These are phyloP conservation scores for Umbelopsis sp. DNA, from an alignment of 192 early-diverging fungal species.

Conservation along the genomic window DNA sequence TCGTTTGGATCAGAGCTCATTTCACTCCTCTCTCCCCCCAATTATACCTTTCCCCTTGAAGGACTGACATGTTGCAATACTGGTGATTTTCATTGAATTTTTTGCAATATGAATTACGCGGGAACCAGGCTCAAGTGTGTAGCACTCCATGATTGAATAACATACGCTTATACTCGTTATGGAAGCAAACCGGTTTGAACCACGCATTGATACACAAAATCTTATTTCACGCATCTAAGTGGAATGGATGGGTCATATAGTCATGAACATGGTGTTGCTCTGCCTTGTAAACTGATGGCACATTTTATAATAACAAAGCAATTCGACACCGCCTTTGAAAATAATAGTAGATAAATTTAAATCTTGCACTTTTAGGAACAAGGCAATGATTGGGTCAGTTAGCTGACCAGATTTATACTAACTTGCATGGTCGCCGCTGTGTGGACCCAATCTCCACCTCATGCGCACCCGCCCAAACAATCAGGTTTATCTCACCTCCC, in stretches of 20 bases:
- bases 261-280: neutral
- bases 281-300: neutral
- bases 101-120: slow-evolving; percentile 7
- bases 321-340: too few relatives aligned
- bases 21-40: neutral
- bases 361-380: too few relatives aligned
- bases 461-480: slow-evolving; percentile 15
- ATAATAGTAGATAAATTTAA: too few relatives aligned
- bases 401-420: neutral
- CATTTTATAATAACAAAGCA: neutral
- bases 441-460: slow-evolving; percentile 6
- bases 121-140: neutral
- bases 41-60: neutral
- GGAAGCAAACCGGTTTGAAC: slow-evolving; percentile 1
- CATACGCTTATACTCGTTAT: neutral
- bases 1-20: too few relatives aligned
- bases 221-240: slow-evolving; percentile 8
- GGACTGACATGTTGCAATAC: too few relatives aligned
- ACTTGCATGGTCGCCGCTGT: neutral
- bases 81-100: slow-evolving; percentile 1
- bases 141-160: neutral
- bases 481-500: neutral
- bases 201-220: slow-evolving; percentile 13
- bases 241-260: neutral
- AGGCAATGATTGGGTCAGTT: too few relatives aligned